Evolutionary conservation across 2,329 filamentous ascomycete genomes (phyloP).

Genomic region (Sclerotiophoma versabilis): DNA sequence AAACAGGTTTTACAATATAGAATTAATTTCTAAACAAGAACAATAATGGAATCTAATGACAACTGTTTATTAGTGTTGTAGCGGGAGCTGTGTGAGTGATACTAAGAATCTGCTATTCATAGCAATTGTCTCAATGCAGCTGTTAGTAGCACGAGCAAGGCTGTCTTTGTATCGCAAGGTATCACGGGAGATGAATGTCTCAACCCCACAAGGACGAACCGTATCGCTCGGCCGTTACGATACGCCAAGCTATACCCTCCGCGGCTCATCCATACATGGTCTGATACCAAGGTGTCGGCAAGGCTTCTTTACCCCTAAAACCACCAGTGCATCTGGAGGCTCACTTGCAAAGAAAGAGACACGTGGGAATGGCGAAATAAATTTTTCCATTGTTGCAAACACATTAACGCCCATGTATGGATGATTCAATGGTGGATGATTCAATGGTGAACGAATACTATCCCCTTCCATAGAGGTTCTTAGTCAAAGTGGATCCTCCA

Average conservation of each 20-base stretch:
- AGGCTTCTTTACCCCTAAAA: not conserved
- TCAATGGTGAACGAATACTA: too few relatives aligned
- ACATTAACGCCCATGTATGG: too few relatives aligned
- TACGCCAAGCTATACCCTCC: not conserved
- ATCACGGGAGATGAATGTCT: not conserved
- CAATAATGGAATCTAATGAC: too few relatives aligned
- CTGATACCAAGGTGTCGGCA: not conserved
- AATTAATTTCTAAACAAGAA: too few relatives aligned
- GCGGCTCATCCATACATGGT: not conserved
- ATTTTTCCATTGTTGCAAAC: too few relatives aligned
- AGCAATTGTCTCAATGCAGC: too few relatives aligned
- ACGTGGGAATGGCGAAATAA: not conserved
- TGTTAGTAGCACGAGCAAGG: not conserved
- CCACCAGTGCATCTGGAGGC: not conserved
- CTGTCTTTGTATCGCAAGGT: not conserved
- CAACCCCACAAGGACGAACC: not conserved
- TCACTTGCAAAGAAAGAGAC: not conserved
- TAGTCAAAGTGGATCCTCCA: constrained; percentile 61
- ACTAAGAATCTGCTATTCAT: too few relatives aligned
- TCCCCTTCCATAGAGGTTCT: not conserved
- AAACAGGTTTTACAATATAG: too few relatives aligned
- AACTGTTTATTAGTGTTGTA: too few relatives aligned
- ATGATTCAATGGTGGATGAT: too few relatives aligned
- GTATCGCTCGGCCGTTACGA: not conserved
- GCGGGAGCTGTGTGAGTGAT: too few relatives aligned